phyloP scores from a whole-genome alignment of 2,329 filamentous ascomycete species.

The Endocalyx cinctus region DNA sequence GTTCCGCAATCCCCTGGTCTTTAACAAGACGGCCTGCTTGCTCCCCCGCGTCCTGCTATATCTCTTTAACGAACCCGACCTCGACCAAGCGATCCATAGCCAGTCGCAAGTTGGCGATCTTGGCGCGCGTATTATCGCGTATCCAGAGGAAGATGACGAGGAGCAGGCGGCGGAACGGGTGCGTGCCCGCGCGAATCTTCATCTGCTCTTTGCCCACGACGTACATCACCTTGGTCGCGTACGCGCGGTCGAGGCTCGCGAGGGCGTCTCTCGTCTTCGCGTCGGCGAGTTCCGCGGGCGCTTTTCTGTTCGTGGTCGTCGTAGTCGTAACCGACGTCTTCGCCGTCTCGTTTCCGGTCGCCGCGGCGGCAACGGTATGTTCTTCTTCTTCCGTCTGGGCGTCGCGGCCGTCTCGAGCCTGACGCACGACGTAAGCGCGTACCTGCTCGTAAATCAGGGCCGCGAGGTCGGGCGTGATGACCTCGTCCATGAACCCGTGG shows the following conservation, averaged over 20 bases:
- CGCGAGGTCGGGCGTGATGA: slow-evolving; percentile 61
- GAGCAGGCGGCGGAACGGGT: slow-evolving; percentile 38
- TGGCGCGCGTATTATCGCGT: slow-evolving; percentile 60
- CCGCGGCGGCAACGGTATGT: slow-evolving; percentile 4
- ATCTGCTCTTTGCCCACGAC: slow-evolving; percentile 60
- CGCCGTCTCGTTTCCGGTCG: slow-evolving; percentile 1
- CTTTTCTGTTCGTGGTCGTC: neutral
- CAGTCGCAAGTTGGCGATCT: slow-evolving; percentile 59
- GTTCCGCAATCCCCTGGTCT: too few species aligned
- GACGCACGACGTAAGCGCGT: slow-evolving; percentile 41
- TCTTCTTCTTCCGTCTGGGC: slow-evolving; percentile 6
- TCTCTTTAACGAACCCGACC: slow-evolving; percentile 66
- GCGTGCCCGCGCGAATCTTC: slow-evolving; percentile 35
- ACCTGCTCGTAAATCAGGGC: slow-evolving; percentile 57
- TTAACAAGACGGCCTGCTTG: too few species aligned
- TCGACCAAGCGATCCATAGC: slow-evolving; percentile 59
- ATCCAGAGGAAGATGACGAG: slow-evolving; percentile 59
- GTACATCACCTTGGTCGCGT: slow-evolving; percentile 47
- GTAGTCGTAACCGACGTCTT: neutral
- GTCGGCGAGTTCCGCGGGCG: slow-evolving; percentile 19
- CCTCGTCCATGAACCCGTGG: slow-evolving; percentile 69
- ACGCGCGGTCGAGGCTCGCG: slow-evolving; percentile 38
- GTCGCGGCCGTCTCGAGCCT: slow-evolving; percentile 14
- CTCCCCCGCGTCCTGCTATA: too few species aligned
- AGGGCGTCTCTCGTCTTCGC: slow-evolving; percentile 33